phyloP scores from a whole-genome alignment of 495 filamentous ascomycete species.

The Tuber melanosporum region DNA sequence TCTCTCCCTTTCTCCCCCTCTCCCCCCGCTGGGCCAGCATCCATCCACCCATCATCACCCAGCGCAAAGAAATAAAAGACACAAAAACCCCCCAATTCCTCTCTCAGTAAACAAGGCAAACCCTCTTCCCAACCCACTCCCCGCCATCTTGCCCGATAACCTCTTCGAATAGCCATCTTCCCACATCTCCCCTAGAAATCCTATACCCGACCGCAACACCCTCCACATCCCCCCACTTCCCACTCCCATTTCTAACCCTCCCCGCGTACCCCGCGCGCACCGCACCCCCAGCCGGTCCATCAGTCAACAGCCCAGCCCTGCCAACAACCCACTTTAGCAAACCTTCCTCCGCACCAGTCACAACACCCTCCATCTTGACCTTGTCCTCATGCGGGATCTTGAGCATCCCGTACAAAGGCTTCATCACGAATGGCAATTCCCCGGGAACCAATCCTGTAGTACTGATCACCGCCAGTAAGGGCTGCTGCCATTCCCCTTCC shows the following conservation, averaged over 20 bases:
- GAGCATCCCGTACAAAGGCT: conserved; percentile 44
- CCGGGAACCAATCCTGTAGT: conserved; percentile 40
- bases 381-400: conserved; percentile 45
- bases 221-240: conserved; percentile 26
- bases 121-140: conserved; percentile 44
- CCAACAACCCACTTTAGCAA: conserved; percentile 40
- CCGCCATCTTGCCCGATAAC: conserved; percentile 42
- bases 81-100: background rate
- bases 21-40: background rate
- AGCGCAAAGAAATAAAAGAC: background rate
- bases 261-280: conserved; percentile 42
- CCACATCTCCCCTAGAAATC: conserved; percentile 44
- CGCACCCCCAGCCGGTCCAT: conserved; percentile 35
- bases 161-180: conserved; percentile 47
- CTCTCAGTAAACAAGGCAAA: conserved; percentile 43
- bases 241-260: conserved; percentile 41
- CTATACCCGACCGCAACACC: conserved; percentile 44
- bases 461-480: conserved; percentile 40
- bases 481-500: conserved; percentile 12
- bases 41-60: no score
- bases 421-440: conserved; percentile 44
- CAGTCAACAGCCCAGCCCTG: conserved; percentile 43
- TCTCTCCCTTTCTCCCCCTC: background rate
- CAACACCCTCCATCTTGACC: conserved; percentile 42
- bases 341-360: conserved; percentile 21